Evolutionary conservation across 2,329 filamentous ascomycete genomes (phyloP), one percentile per base, ranked within the genome.

Genomic region (Fusarium sp.): DNA sequence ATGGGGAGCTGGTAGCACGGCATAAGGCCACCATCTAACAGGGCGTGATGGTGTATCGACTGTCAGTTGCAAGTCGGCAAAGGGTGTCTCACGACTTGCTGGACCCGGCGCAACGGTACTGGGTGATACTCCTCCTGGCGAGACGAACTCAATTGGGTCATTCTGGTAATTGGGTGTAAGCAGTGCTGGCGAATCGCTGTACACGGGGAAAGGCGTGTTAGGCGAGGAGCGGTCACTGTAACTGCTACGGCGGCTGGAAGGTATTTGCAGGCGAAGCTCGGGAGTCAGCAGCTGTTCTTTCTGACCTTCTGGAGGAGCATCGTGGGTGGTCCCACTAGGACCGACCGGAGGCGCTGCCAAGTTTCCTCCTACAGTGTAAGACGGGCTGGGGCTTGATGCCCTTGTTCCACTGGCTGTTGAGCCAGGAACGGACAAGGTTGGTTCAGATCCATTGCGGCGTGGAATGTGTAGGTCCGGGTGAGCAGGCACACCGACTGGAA

Each of bases 21-120:
- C 84, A 79, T 94, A 93, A 4, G 94, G 94, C 94, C 95, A 98
- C 92, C 94, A 97, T 49, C 81, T 86, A 45, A 93, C 84, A 10
- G 82, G 87, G 29, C 70, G 70, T 74, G 81, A 86, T 56, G 77
- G 84, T 61, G 59, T 80, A 76, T 71, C 84, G n/a, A 73, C 70
- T 27, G 78, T 72, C 31, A 79, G 79, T 22, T 86, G 81, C 46
- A 87, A 78, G 41, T 81, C 81, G 27, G 83, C 82, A 71, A 88
- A 86, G 62, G 84, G 84, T 81, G 65, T 87, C 83, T 76, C 87
- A 73, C 75, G 84, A 80, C 53, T 88, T 44, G 67, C 61, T 14
- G 69, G 52, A 20, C 62, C 77, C 29, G 77, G 64, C 22, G 86
- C 86, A 38, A 91, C 50, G 45, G 68, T 86, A 84, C 73, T 86